Evolutionary conservation across 306 rosid species (phyloP).

Genomic region (Leucaena leucocephala): DNA sequence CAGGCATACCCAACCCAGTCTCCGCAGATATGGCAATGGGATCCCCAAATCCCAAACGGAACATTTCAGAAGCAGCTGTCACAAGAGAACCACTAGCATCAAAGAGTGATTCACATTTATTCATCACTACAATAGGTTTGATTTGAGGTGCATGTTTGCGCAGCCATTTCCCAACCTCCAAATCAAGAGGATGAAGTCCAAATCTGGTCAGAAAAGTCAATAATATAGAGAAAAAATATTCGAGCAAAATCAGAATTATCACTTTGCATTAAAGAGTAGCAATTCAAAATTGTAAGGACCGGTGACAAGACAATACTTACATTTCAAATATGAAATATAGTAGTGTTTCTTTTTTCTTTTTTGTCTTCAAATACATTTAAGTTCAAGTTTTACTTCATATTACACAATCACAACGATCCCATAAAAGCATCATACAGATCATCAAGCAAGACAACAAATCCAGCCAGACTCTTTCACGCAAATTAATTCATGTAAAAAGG

Average conservation of each 20-base stretch:
- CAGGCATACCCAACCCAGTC: slow-evolving; percentile 92
- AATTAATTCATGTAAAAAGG: not conserved
- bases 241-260: slow-evolving; percentile 14
- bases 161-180: slow-evolving; percentile 91
- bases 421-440: not conserved
- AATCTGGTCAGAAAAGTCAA: slow-evolving; percentile 49
- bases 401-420: not conserved
- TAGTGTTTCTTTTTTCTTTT: not conserved
- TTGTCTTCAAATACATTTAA: not conserved
- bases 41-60: slow-evolving; percentile 87
- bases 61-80: slow-evolving; percentile 66
- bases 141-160: slow-evolving; percentile 74
- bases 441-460: slow-evolving; percentile 5
- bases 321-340: not conserved
- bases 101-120: slow-evolving; percentile 81
- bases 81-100: slow-evolving; percentile 59
- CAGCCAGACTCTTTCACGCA: not conserved
- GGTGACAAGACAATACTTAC: not conserved
- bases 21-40: slow-evolving; percentile 94
- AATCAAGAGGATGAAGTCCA: slow-evolving; percentile 89
- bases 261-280: not conserved
- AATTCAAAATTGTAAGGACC: not conserved
- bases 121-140: slow-evolving; percentile 75
- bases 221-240: not conserved
- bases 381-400: not conserved